Conservation (phyloP, 139 green algal genomes). For the Coccomyxa sp. region DNA sequence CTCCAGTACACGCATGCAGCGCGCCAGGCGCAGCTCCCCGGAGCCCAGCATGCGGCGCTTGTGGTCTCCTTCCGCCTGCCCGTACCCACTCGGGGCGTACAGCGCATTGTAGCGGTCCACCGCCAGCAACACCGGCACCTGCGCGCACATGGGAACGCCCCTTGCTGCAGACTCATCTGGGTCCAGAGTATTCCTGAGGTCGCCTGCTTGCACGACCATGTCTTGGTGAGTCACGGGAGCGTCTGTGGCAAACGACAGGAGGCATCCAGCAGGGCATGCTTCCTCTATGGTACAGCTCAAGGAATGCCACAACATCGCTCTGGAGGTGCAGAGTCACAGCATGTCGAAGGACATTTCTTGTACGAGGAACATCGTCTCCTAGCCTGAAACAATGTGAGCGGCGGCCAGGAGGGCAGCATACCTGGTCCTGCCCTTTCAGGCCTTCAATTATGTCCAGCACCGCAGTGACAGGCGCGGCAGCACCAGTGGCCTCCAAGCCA, state of each 20-base stretch:
- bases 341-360: no score
- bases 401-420: no score
- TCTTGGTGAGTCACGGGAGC: no score
- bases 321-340: neutral
- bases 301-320: neutral
- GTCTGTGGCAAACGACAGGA: no score
- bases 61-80: conserved; percentile 19
- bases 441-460: no score
- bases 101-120: conserved; percentile 70
- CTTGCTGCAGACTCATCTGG: neutral
- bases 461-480: no score
- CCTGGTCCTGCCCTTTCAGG: no score
- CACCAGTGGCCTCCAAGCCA: no score
- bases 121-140: conserved; percentile 43
- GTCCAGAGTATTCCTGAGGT: neutral
- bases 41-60: conserved; percentile 21
- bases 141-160: neutral
- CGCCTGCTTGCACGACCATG: no score
- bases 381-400: no score
- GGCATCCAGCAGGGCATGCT: no score
- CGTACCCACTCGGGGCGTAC: conserved; percentile 49
- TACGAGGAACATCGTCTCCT: no score
- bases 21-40: conserved; percentile 45
- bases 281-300: neutral
- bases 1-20: conserved; percentile 1